Evolutionary conservation across 2,329 filamentous ascomycete species (phyloP).

Genomic region (Phialophora tarda): DNA sequence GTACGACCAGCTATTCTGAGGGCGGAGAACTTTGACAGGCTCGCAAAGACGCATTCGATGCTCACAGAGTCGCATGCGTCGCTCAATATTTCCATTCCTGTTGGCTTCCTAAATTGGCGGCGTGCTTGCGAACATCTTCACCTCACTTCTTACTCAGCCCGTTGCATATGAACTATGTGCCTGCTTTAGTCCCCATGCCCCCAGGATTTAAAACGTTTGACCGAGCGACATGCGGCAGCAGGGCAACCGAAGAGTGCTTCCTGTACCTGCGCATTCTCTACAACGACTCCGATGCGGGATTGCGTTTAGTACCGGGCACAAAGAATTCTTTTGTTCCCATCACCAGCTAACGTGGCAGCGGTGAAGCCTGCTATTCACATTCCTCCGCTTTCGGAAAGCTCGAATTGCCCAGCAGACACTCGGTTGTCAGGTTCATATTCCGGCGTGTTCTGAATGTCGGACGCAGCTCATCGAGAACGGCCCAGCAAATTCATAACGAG

Average conservation of each 20-base stretch:
- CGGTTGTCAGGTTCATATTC: not conserved
- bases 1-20: not conserved
- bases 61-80: not conserved
- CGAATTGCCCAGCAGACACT: not conserved
- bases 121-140: not conserved
- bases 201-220: not conserved
- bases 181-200: not conserved
- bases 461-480: not conserved
- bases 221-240: not conserved
- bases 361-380: not conserved
- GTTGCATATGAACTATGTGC: slow-evolving; percentile 1
- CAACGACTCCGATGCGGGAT: not conserved
- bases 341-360: not conserved
- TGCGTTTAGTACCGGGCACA: not conserved
- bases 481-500: slow-evolving; percentile 13
- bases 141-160: slow-evolving; percentile 7
- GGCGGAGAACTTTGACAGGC: not conserved
- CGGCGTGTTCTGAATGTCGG: not conserved
- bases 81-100: not conserved
- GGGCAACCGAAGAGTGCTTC: not conserved
- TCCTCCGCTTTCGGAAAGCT: not conserved
- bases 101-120: not conserved
- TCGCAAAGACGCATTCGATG: not conserved
- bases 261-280: not conserved
- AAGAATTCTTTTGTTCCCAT: not conserved